Evolutionary conservation across 495 filamentous ascomycete genomes (phyloP).

Genomic region (Neohortaea acidophila): DNA sequence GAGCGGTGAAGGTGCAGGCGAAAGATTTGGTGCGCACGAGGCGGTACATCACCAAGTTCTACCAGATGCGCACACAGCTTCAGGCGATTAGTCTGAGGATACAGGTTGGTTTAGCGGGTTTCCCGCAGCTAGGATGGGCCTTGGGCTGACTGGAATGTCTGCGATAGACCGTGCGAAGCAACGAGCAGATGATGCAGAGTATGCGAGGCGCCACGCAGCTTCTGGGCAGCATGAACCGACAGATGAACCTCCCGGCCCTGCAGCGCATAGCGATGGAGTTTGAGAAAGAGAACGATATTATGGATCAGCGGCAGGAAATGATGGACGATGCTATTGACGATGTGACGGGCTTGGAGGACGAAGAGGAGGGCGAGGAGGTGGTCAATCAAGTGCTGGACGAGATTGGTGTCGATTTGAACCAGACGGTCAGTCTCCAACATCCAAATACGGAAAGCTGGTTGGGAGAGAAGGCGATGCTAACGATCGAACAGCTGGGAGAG

Average conservation of each 20-base stretch:
- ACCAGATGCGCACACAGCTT: conserved; percentile 89
- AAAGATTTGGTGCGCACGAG: conserved; percentile 90
- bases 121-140: no score
- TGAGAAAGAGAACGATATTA: conserved; percentile 94
- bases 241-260: conserved; percentile 89
- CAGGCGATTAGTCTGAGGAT: conserved; percentile 91
- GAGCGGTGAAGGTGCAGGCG: conserved; percentile 89
- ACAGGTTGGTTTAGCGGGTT: conserved; percentile 44
- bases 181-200: conserved; percentile 99
- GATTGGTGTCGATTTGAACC: conserved; percentile 82
- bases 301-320: conserved; percentile 98
- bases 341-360: conserved; percentile 80
- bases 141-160: no score
- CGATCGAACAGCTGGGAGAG: conserved; percentile 30
- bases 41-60: conserved; percentile 96
- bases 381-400: conserved; percentile 93
- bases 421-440: conserved; percentile 50
- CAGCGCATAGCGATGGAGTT: conserved; percentile 99
- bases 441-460: no score
- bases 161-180: conserved; percentile 78
- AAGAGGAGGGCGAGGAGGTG: conserved; percentile 85
- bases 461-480: conserved; percentile 13
- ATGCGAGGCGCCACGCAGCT: conserved; percentile 96
- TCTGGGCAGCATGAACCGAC: conserved; percentile 86
- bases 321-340: conserved; percentile 99